Percentiles rank a stretch among this genome's conserved stretches.
Evolutionary conservation across 768 basidiomycete genomes (phyloP).

Genomic region (Boletales sp.): DNA sequence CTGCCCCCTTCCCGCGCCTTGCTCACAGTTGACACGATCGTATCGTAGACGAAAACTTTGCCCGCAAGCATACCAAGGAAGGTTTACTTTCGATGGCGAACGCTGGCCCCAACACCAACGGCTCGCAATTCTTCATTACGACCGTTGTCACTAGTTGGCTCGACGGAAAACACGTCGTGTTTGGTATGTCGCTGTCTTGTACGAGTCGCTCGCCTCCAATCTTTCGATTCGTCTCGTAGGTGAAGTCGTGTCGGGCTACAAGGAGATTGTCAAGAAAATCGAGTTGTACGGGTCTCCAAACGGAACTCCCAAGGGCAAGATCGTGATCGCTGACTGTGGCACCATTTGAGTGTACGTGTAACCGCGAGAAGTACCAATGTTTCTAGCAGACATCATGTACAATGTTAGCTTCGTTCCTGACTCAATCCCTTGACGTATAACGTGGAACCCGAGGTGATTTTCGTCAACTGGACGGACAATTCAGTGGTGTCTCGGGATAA

Average conservation of each 20-base stretch:
- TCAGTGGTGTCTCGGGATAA: no score
- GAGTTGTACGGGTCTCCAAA: slow-evolving; percentile 37
- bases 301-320: slow-evolving; percentile 39
- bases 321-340: slow-evolving; percentile 56
- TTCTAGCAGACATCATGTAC: background rate
- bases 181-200: slow-evolving; percentile 47
- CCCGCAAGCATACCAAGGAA: slow-evolving; percentile 66
- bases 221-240: slow-evolving; percentile 30
- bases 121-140: slow-evolving; percentile 90
- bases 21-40: background rate
- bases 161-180: slow-evolving; percentile 82
- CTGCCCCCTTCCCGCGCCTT: slow-evolving; percentile 12
- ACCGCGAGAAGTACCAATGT: background rate
- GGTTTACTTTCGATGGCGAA: slow-evolving; percentile 80
- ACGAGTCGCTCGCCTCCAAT: background rate
- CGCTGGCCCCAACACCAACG: slow-evolving; percentile 79
- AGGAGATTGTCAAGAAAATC: slow-evolving; percentile 49
- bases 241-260: slow-evolving; percentile 59
- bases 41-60: slow-evolving; percentile 77
- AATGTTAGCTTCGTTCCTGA: background rate
- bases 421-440: no score
- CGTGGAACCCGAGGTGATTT: no score
- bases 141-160: slow-evolving; percentile 77
- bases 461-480: no score
- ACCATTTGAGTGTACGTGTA: slow-evolving; percentile 24